Evolutionary conservation across 257 asterid genomes (phyloP).

Genomic region (Fraxinus pennsylvanica): DNA sequence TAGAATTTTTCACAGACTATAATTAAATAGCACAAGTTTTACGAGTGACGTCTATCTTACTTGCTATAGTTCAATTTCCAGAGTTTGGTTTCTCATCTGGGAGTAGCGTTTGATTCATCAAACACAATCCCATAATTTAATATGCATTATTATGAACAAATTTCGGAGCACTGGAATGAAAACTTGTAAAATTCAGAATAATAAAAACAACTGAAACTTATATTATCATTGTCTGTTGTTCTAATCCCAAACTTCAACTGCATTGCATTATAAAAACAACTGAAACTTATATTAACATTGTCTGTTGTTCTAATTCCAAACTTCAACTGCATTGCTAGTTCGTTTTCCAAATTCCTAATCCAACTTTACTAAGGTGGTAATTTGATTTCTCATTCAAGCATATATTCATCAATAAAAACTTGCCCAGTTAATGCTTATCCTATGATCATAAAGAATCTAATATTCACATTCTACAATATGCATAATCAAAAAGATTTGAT

Average conservation of each 20-base stretch:
- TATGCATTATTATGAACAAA: background rate
- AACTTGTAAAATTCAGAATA: background rate
- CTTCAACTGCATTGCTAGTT: constrained; percentile 4
- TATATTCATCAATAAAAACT: constrained; percentile 3
- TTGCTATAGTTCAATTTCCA: background rate
- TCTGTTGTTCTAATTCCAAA: background rate
- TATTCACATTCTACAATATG: background rate
- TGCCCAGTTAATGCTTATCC: background rate
- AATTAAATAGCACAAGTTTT: background rate
- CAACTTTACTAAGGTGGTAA: background rate
- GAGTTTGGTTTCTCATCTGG: constrained; percentile 2
- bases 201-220: background rate
- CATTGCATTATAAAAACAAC: background rate
- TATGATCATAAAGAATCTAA: background rate
- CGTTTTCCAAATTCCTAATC: background rate
- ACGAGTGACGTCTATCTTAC: background rate
- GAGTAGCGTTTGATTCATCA: background rate
- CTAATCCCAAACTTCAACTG: background rate
- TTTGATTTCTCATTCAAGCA: background rate
- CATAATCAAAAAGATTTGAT: background rate
- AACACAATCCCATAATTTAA: background rate
- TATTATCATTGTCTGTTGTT: background rate
- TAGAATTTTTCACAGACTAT: background rate
- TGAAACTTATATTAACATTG: background rate
- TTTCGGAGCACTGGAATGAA: constrained; percentile 1